Percentiles rank a stretch among this genome's conserved stretches.
phyloP scores from a whole-genome alignment of 2,329 filamentous ascomycete species.

The Chaetoscypha palmicola region DNA sequence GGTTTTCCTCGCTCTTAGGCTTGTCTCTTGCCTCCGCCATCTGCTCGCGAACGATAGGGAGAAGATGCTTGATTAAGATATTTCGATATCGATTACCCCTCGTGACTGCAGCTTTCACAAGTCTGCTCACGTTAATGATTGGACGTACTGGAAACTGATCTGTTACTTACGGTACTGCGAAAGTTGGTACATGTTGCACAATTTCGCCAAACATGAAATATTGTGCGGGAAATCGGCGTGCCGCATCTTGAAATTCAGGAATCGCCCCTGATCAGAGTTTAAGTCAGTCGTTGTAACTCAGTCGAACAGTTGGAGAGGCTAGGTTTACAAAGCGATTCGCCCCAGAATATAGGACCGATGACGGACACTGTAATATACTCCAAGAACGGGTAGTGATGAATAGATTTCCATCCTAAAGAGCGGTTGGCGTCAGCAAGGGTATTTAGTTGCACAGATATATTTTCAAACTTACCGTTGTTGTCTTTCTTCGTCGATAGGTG shows the following conservation, averaged over 20 bases:
- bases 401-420: neutral
- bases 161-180: conserved; percentile 3
- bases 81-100: conserved; percentile 1
- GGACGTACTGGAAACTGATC: neutral
- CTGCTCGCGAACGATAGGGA: neutral
- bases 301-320: neutral
- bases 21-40: neutral
- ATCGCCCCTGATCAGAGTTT: neutral
- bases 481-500: neutral
- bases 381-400: conserved; percentile 1
- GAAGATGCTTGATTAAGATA: neutral
- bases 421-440: neutral
- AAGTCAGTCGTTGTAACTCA: neutral
- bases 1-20: too few relatives aligned
- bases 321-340: neutral
- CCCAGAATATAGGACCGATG: conserved; percentile 2
- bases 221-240: conserved; percentile 2
- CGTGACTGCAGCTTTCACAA: neutral
- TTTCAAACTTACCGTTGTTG: neutral
- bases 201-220: conserved; percentile 1
- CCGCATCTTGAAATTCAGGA: conserved; percentile 1
- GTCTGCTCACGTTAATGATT: neutral
- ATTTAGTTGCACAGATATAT: neutral
- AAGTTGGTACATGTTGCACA: conserved; percentile 1
- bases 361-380: conserved; percentile 1